These are phyloP conservation scores for Leptographium lundbergii DNA, from an alignment of 2,329 filamentous ascomycete species.

Conservation along the genomic window DNA sequence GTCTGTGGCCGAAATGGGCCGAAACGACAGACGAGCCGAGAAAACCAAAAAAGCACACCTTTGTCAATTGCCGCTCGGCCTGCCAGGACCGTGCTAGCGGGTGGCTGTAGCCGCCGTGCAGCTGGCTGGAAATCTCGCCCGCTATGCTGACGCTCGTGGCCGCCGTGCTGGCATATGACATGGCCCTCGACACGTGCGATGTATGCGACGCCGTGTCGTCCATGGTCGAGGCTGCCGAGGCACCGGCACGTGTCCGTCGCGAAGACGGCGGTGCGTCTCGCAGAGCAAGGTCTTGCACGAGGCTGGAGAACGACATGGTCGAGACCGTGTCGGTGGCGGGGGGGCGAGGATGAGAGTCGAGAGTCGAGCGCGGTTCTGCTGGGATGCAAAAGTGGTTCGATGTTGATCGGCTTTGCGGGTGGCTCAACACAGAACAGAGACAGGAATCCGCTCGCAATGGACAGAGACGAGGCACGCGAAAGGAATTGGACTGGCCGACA, in stretches of 20 bases:
- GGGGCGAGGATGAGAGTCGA: background rate
- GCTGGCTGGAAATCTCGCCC: slow-evolving; percentile 68
- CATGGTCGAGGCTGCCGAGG: slow-evolving; percentile 36
- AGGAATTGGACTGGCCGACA: background rate
- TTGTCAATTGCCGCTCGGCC: slow-evolving; percentile 72
- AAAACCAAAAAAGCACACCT: slow-evolving; percentile 45
- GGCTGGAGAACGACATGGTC: slow-evolving; percentile 54
- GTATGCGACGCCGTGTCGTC: slow-evolving; percentile 47
- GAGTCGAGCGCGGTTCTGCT: background rate
- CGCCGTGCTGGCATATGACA: slow-evolving; percentile 53
- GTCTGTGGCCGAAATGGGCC: background rate
- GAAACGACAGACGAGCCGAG: background rate
- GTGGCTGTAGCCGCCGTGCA: slow-evolving; percentile 74
- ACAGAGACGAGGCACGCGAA: background rate
- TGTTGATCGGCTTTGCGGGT: background rate
- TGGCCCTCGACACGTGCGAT: slow-evolving; percentile 49
- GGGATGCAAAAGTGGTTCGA: background rate
- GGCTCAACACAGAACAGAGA: background rate
- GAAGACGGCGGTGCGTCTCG: slow-evolving; percentile 35
- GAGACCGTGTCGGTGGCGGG: slow-evolving; percentile 3
- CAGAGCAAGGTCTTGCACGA: slow-evolving; percentile 51
- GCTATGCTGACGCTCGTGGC: slow-evolving; percentile 58
- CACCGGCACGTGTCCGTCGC: slow-evolving; percentile 33
- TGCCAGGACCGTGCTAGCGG: slow-evolving; percentile 72
- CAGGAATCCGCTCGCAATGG: background rate